These are phyloP conservation scores for Lasiosphaeriaceae sp. DNA, from an alignment of 495 filamentous ascomycete species.

Conservation along the genomic window DNA sequence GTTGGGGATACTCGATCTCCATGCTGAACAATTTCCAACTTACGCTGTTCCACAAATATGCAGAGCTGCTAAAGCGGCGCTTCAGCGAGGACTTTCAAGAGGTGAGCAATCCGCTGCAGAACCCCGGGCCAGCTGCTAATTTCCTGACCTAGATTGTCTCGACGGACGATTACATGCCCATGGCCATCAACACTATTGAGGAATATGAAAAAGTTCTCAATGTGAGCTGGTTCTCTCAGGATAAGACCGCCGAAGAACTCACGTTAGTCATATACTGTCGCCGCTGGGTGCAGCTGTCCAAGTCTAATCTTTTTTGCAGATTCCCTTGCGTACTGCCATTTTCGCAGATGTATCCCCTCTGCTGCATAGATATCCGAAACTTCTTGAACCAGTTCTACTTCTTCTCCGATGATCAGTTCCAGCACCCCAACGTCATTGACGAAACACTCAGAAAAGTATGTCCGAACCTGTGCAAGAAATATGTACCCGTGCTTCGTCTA, in stretches of 20 bases:
- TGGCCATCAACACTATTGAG: constrained; percentile 84
- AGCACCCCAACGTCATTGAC: constrained; percentile 80
- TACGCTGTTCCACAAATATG: constrained; percentile 86
- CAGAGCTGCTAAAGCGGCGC: constrained; percentile 80
- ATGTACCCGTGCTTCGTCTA: constrained; percentile 3
- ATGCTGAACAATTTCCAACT: constrained; percentile 78
- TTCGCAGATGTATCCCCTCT: constrained; percentile 97
- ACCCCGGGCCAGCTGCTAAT: constrained; percentile 50
- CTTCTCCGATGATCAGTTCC: constrained; percentile 92
- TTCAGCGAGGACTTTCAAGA: constrained; percentile 94
- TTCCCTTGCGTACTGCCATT: constrained; percentile 93
- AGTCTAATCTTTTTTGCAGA: constrained; percentile 38
- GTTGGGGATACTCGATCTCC: constrained; percentile 83
- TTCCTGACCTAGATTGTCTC: constrained; percentile 79
- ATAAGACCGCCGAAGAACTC: constrained; percentile 69
- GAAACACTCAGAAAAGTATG: constrained; percentile 73
- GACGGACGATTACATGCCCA: constrained; percentile 99
- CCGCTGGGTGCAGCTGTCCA: background rate
- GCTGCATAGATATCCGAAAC: constrained; percentile 95
- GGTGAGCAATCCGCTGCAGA: constrained; percentile 47
- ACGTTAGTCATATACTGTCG: constrained; percentile 47
- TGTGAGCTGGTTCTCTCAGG: constrained; percentile 88
- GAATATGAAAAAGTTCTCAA: constrained; percentile 94
- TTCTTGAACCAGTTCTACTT: constrained; percentile 96
- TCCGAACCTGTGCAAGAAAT: background rate